Percentiles rank a stretch among this genome's conserved stretches.
Conservation (phyloP, 192 early-diverging fungal genomes). For the Coemansia sp. region DNA sequence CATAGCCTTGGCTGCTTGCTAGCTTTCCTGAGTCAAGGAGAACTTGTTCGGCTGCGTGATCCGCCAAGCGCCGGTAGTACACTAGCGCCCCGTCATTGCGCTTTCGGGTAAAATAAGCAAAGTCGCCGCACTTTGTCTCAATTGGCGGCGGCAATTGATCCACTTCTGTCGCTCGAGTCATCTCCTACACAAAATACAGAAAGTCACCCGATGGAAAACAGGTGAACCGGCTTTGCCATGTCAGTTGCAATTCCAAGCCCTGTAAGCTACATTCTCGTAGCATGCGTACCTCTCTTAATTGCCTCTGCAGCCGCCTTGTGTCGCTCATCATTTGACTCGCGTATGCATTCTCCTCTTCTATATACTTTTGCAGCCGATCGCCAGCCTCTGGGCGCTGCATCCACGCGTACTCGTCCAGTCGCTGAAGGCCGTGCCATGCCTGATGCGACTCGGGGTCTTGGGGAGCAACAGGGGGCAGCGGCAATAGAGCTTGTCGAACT, state of each 20-base stretch:
- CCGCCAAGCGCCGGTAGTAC: constrained; percentile 27
- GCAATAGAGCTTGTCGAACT: neutral
- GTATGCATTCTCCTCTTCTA: constrained; percentile 33
- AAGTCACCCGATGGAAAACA: neutral
- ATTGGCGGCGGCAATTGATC: constrained; percentile 35
- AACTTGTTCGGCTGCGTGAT: constrained; percentile 14
- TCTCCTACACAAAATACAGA: constrained; percentile 6
- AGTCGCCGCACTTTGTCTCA: constrained; percentile 37
- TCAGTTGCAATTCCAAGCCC: neutral
- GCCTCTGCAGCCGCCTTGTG: constrained; percentile 19
- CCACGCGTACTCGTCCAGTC: constrained; percentile 45
- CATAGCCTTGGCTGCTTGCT: constrained; percentile 4
- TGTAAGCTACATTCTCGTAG: neutral
- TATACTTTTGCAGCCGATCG: constrained; percentile 17
- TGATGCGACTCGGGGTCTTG: neutral
- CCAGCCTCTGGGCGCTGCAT: constrained; percentile 31
- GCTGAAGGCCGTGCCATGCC: constrained; percentile 26
- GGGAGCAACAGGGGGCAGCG: constrained; percentile 15
- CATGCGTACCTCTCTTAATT: constrained; percentile 17
- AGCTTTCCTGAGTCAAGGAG: constrained; percentile 26
- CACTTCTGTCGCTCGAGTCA: constrained; percentile 37
- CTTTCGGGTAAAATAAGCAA: constrained; percentile 24
- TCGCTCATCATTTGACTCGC: constrained; percentile 13
- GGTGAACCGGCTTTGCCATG: too few relatives aligned
- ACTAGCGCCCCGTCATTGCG: constrained; percentile 9